phyloP scores from a whole-genome alignment of 306 rosid genomes.

The Lupinus albus region DNA sequence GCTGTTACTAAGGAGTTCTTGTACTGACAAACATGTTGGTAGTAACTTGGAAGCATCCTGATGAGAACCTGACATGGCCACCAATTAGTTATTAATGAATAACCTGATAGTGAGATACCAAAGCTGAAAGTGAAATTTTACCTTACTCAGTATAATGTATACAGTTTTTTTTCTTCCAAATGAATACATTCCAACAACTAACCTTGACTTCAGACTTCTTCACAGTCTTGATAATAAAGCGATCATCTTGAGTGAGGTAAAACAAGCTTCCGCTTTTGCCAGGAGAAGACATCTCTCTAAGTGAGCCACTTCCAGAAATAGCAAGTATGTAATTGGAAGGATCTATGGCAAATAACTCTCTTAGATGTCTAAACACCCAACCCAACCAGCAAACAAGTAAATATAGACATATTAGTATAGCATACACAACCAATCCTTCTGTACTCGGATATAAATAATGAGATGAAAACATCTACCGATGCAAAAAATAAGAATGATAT shows the following conservation, averaged over 20 bases:
- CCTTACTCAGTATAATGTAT: conserved; percentile 31
- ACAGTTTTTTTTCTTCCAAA: conserved; percentile 5
- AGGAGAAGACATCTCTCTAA: conserved; percentile 63
- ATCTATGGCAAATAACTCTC: conserved; percentile 72
- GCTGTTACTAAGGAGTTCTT: conserved; percentile 56
- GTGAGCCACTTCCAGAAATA: conserved; percentile 55
- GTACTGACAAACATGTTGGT: conserved; percentile 56
- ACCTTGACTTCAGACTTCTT: conserved; percentile 71
- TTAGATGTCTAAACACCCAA: conserved; percentile 59
- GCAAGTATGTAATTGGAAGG: conserved; percentile 57
- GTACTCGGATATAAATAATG: conserved; percentile 24
- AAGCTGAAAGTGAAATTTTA: conserved; percentile 37
- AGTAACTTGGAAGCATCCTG: conserved; percentile 63
- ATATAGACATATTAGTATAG: conserved; percentile 43
- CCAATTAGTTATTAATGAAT: conserved; percentile 26
- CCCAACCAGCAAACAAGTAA: conserved; percentile 40
- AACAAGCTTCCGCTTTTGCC: conserved; percentile 70
- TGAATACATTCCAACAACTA: conserved; percentile 39
- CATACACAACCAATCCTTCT: conserved; percentile 32
- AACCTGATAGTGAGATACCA: conserved; percentile 32
- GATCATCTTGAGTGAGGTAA: conserved; percentile 62
- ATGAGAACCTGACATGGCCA: conserved; percentile 56
- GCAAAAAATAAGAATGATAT: neutral
- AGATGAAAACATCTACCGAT: neutral
- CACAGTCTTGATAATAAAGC: conserved; percentile 61